These are phyloP conservation scores for Nitzschia sp. DNA, from an alignment of 108 stramenopile genomes.

Conservation along the genomic window DNA sequence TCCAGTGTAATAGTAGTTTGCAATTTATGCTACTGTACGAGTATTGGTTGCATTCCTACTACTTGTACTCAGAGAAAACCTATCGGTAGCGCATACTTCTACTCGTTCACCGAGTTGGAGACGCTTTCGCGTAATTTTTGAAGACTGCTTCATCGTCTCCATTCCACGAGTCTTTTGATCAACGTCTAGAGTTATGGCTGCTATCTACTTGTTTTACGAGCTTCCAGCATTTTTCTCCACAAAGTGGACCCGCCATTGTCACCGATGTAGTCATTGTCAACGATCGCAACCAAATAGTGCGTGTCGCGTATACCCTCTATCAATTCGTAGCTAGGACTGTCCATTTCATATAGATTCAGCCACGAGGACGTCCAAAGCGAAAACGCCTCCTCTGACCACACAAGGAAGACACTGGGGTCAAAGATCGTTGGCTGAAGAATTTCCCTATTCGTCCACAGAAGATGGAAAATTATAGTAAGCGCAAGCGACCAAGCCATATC, in stretches of 20 bases:
- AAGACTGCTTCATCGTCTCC: too few species aligned
- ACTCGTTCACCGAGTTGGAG: too few species aligned
- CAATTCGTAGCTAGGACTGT: constrained; percentile 73
- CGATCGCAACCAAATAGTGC: constrained; percentile 91
- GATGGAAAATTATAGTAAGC: not conserved
- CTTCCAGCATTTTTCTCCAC: constrained; percentile 12
- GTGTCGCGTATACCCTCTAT: constrained; percentile 88
- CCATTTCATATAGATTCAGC: constrained; percentile 92
- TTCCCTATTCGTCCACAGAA: too few species aligned
- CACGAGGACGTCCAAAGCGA: constrained; percentile 91
- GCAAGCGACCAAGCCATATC: not conserved
- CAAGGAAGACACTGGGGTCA: constrained; percentile 90
- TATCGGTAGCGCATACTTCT: too few species aligned
- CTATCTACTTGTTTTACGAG: not conserved
- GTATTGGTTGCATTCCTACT: too few species aligned
- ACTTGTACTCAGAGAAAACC: too few species aligned
- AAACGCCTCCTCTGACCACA: constrained; percentile 96
- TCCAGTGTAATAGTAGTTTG: too few species aligned
- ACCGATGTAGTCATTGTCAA: constrained; percentile 90
- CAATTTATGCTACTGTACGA: too few species aligned
- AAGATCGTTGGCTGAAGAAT: constrained; percentile 98
- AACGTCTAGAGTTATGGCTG: too few species aligned
- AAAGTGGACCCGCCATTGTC: not conserved
- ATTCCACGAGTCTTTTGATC: too few species aligned
- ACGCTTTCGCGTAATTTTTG: too few species aligned